These are phyloP conservation scores for Sporothrix luriei DNA, from an alignment of 2,329 filamentous ascomycete species.

Conservation along the genomic window DNA sequence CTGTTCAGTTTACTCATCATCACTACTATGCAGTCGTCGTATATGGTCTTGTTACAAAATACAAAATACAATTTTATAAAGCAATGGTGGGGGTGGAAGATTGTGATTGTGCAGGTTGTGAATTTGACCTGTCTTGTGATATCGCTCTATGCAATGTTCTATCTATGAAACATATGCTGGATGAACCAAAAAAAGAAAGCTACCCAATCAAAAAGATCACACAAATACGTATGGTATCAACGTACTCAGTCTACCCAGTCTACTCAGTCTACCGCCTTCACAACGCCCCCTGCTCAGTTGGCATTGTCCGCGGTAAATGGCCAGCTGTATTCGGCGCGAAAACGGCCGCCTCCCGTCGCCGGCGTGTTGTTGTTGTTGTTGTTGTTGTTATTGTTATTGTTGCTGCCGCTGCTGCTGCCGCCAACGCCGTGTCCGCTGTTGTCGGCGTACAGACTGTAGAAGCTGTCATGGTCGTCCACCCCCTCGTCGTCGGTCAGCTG, in stretches of 20 bases:
- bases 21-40: slow-evolving; percentile 10
- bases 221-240: neutral
- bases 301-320: neutral
- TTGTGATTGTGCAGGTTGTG: neutral
- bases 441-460: neutral
- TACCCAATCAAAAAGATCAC: neutral
- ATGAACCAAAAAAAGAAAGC: neutral
- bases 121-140: too few relatives aligned
- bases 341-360: neutral
- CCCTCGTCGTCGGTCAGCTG: neutral
- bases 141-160: too few relatives aligned
- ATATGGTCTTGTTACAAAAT: neutral
- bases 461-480: neutral
- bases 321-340: slow-evolving; percentile 9
- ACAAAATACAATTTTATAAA: neutral
- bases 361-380: neutral
- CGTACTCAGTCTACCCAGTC: too few relatives aligned
- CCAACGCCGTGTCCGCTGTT: neutral
- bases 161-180: neutral
- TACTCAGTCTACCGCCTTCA: too few relatives aligned
- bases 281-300: neutral
- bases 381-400: neutral
- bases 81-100: neutral
- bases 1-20: slow-evolving; percentile 2
- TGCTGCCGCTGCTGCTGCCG: neutral